phyloP scores from a whole-genome alignment of 306 rosid genomes.

The Chamaecrista fasciculata region DNA sequence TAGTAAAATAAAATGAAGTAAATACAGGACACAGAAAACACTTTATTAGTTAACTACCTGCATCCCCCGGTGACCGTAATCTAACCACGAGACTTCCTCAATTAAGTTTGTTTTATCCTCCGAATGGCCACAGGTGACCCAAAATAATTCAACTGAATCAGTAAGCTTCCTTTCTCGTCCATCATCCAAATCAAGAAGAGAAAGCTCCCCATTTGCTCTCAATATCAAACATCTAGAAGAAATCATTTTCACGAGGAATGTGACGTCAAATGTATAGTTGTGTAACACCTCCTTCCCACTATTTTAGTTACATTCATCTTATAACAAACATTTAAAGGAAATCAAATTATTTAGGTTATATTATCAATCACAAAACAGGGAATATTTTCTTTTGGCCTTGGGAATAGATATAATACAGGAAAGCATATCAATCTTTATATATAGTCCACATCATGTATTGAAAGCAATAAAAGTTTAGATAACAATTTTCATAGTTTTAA shows the following conservation, averaged over 20 bases:
- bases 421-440: conserved; percentile 9
- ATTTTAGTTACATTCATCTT: neutral
- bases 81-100: conserved; percentile 99
- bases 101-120: conserved; percentile 91
- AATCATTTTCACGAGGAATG: conserved; percentile 39
- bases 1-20: conserved; percentile 22
- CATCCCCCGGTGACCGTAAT: conserved; percentile 97
- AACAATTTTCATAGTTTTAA: neutral
- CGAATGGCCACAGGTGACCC: conserved; percentile 98
- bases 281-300: conserved; percentile 8
- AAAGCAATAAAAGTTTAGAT: conserved; percentile 1
- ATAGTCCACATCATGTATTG: neutral
- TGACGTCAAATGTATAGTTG: neutral
- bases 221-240: conserved; percentile 81
- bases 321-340: conserved; percentile 17
- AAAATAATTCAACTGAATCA: conserved; percentile 89
- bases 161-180: conserved; percentile 94
- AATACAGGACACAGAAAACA: conserved; percentile 27
- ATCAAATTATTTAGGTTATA: conserved; percentile 11
- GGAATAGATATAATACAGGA: conserved; percentile 3
- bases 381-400: neutral
- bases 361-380: neutral
- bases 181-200: conserved; percentile 96
- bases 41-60: conserved; percentile 67
- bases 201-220: conserved; percentile 94